phyloP scores from a whole-genome alignment of 2,329 filamentous ascomycete genomes.

The Cadophora gregata region DNA sequence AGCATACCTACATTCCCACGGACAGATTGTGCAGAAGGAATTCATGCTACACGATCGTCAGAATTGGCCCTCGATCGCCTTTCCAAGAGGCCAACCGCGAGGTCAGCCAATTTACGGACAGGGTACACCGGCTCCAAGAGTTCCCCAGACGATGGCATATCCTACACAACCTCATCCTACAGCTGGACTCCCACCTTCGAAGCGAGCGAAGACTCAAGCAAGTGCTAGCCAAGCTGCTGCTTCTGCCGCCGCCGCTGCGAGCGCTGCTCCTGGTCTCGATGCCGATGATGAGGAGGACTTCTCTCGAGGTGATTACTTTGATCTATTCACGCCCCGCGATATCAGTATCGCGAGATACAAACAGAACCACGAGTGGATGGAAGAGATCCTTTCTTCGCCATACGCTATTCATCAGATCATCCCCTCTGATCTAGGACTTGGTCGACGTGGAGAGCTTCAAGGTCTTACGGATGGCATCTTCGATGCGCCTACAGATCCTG shows the following conservation, averaged over 20 bases:
- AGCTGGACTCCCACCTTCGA: conserved; percentile 56
- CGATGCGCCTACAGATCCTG: conserved; percentile 62
- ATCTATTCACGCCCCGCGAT: conserved; percentile 86
- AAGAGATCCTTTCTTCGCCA: conserved; percentile 90
- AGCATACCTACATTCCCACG: conserved; percentile 72
- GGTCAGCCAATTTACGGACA: conserved; percentile 40
- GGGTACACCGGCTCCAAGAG: conserved; percentile 36
- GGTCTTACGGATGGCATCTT: conserved; percentile 86
- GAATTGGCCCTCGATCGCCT: conserved; percentile 87
- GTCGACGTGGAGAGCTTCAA: conserved; percentile 81
- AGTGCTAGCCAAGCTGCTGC: conserved; percentile 32
- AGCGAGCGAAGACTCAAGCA: conserved; percentile 51
- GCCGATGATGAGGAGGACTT: conserved; percentile 91
- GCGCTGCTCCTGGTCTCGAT: conserved; percentile 39
- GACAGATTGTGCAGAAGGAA: conserved; percentile 85
- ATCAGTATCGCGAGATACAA: conserved; percentile 86
- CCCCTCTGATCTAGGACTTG: conserved; percentile 85
- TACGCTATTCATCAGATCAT: conserved; percentile 86
- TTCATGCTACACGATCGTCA: conserved; percentile 91
- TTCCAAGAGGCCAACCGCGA: conserved; percentile 60
- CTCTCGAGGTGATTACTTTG: conserved; percentile 85
- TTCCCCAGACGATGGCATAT: conserved; percentile 65
- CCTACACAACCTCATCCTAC: conserved; percentile 58
- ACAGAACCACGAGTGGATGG: conserved; percentile 99
- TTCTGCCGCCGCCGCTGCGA: conserved; percentile 26